Base-by-base conservation (phyloP, 768 basidiomycete genomes). In the Sarcodon aspratus region DNA sequence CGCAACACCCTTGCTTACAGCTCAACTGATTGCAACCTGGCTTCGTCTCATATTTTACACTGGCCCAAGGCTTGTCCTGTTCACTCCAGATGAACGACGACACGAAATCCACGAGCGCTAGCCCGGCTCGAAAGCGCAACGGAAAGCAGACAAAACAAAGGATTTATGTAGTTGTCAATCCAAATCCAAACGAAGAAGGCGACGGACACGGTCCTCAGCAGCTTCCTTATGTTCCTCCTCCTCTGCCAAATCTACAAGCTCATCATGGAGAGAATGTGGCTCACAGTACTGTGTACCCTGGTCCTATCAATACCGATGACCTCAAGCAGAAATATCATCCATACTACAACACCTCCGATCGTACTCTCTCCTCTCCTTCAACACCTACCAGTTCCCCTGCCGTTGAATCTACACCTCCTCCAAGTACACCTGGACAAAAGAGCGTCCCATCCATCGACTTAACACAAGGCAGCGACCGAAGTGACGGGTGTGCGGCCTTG, bases 401-500 rank as follows among this genome's bases (percentile, higher is more conserved):
- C 36, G 72, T 78, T 45, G 81, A 82, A 52, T 75, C 80, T 3
- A 79, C 82, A n/a, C 82, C 85, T 49, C 82, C 83, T 4, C 82
- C 82, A 27, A 74, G 71, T 57, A 82, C 83, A 9, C 81, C 83
- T 10, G 75, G 71, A 45, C 68, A 76, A 42, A 42, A 42, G 54
- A 65, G 66, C 32, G 66, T 60, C 13, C 75, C 69, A 46, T 66
- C 71, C 18, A 69, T 68, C 36, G 70, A 69, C 52, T 56, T 71
- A 33, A 45, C 65, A 15, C 40, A 42, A 27, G 13, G 40, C 5
- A 42, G 40, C 13, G 40, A 42, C 40, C 40, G 40, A 15, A 27
- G 27, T 42, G 27, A 13, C 40, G 15, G 17, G 15, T 27, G 27
- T 15, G 27, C 15, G 17, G 17, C 11, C 27, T 13, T 42, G 15